Evolutionary conservation across 495 filamentous ascomycete species (phyloP).

Genomic region (Pseudomonodictys pantanalensis): DNA sequence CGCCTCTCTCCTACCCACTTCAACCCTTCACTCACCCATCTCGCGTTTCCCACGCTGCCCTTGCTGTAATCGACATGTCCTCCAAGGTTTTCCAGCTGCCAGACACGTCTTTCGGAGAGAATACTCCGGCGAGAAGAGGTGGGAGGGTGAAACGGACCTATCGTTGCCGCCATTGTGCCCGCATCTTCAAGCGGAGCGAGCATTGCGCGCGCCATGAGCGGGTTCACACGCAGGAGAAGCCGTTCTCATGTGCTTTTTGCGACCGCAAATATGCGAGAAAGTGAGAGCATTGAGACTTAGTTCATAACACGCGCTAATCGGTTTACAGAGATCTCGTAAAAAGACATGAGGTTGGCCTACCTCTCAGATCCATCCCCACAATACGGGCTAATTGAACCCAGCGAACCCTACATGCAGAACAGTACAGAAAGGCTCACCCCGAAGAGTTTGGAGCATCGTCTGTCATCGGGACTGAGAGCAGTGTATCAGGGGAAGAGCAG

Average conservation of each 20-base stretch:
- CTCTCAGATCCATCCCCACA: too few species aligned
- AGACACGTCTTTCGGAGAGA: too few species aligned
- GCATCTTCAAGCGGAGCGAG: constrained; percentile 18
- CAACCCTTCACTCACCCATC: too few species aligned
- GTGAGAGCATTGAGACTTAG: neutral
- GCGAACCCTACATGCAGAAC: constrained; percentile 11
- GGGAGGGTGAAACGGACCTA: constrained; percentile 6
- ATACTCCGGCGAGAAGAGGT: neutral
- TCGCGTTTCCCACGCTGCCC: too few species aligned
- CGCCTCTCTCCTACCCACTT: too few species aligned
- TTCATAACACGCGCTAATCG: neutral
- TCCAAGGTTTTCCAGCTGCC: too few species aligned
- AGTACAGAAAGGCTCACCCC: constrained; percentile 6
- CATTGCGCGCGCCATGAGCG: constrained; percentile 21
- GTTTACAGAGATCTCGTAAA: constrained; percentile 16
- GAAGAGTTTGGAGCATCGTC: constrained; percentile 6
- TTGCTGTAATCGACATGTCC: too few species aligned
- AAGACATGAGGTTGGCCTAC: constrained; percentile 24
- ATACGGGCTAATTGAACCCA: too few species aligned
- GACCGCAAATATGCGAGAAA: constrained; percentile 15
- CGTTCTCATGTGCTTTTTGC: constrained; percentile 16
- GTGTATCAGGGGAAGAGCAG: too few species aligned
- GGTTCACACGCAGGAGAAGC: constrained; percentile 15
- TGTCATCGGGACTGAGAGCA: too few species aligned
- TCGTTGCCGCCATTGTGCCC: constrained; percentile 5